Evolutionary conservation across 345 rosid genomes (phyloP).

Genomic region (Acer yangbiense): DNA sequence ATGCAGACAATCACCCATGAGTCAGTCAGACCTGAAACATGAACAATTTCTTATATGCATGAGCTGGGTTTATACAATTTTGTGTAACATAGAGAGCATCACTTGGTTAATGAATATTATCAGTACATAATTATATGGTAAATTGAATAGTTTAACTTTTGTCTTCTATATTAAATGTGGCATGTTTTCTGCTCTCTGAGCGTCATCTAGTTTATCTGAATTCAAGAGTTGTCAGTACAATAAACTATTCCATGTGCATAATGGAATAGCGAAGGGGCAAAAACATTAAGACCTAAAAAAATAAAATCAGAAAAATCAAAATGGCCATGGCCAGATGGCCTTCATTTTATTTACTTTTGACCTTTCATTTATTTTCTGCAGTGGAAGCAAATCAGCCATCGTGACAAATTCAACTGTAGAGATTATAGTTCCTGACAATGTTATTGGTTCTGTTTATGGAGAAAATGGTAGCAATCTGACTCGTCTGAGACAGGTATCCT

Average conservation of each 20-base stretch:
- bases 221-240: background rate
- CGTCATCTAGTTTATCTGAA: background rate
- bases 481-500: slow-evolving; percentile 70
- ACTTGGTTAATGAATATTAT: background rate
- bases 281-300: background rate
- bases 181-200: background rate
- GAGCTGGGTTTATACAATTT: background rate
- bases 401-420: slow-evolving; percentile 90
- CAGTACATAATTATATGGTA: background rate
- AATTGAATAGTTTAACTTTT: background rate
- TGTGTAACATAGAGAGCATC: background rate
- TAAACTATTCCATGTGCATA: background rate
- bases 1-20: background rate
- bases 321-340: background rate
- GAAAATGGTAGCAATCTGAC: slow-evolving; percentile 78
- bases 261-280: background rate
- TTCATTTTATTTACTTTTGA: slow-evolving; percentile 6
- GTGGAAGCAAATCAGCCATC: slow-evolving; percentile 77
- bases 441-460: slow-evolving; percentile 80
- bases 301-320: background rate
- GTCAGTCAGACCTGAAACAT: background rate
- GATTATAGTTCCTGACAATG: slow-evolving; percentile 70
- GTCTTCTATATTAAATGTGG: background rate
- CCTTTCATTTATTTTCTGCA: slow-evolving; percentile 34
- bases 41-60: background rate